Base-by-base conservation (phyloP, 495 filamentous ascomycete species). In the Hamigera avellanea region DNA sequence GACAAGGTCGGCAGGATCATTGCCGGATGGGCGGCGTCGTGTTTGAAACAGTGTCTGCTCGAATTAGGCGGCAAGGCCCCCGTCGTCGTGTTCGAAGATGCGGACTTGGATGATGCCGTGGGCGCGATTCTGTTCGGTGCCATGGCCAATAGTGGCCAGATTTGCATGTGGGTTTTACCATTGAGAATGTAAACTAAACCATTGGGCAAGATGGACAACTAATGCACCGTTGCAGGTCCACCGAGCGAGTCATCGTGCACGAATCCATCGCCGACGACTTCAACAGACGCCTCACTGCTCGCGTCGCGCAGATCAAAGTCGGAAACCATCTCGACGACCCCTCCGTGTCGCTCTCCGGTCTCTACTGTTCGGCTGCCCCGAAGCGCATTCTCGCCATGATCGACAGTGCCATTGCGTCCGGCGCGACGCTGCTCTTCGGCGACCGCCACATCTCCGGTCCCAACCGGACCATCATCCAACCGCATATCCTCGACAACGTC, bases 171-270 rank as follows among this genome's bases (percentile, higher is more conserved):
- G 7, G 25, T 26, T 26, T 7, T 7, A 26, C 25, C 7, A 26
- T n/a, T n/a, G n/a, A n/a, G n/a, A n/a, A n/a, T n/a, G n/a, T n/a
- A n/a, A n/a, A n/a, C n/a, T n/a, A n/a, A n/a, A n/a, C n/a, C n/a
- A n/a, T n/a, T n/a, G n/a, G n/a, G n/a, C n/a, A n/a, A n/a, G n/a
- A n/a, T n/a, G n/a, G n/a, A n/a, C n/a, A n/a, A n/a, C n/a, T n/a
- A 7, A 12, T 12, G 7, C 12, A 12, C 7, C 7, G 7, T 26
- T 26, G 25, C 12, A 26, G 25, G 25, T 26, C 73, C 5, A 89
- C 83, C 0, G 85, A 91, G 54, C 70, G 78, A n/a, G 78, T 89
- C 45, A 57, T 89, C 19, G 77, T 86, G 6, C 34, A 41, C 21
- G 16, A 28, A 2, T 25, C 40, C 25, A 44, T 69, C 39, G 62